These are phyloP conservation scores for Dothistroma pini DNA, from an alignment of 2,329 filamentous ascomycete species.

Conservation along the genomic window DNA sequence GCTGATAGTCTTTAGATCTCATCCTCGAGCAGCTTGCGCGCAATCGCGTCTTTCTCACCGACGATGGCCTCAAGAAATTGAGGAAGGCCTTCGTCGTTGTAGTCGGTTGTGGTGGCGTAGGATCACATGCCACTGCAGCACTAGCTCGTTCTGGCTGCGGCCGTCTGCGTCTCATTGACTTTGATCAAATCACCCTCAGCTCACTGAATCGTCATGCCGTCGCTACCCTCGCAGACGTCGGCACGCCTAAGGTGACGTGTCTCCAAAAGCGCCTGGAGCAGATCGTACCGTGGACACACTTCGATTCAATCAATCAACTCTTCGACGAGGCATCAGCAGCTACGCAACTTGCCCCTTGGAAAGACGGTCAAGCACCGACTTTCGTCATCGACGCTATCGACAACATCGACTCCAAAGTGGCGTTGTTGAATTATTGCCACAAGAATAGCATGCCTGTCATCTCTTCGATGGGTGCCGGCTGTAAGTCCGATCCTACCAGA, in stretches of 20 bases:
- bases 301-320: slow-evolving; percentile 81
- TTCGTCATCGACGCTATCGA: slow-evolving; percentile 98
- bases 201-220: slow-evolving; percentile 95
- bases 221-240: slow-evolving; percentile 89
- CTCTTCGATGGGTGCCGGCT: slow-evolving; percentile 93
- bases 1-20: slow-evolving; percentile 55
- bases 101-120: slow-evolving; percentile 91
- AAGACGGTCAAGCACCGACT: slow-evolving; percentile 61
- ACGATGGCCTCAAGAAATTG: slow-evolving; percentile 74
- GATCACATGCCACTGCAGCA: slow-evolving; percentile 83
- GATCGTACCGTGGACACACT: slow-evolving; percentile 85
- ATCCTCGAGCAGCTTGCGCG: slow-evolving; percentile 92
- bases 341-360: slow-evolving; percentile 64
- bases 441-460: slow-evolving; percentile 75
- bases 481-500: slow-evolving; percentile 80
- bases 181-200: slow-evolving; percentile 94
- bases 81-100: slow-evolving; percentile 80
- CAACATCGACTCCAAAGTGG: slow-evolving; percentile 96
- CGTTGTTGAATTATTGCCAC: slow-evolving; percentile 82
- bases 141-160: slow-evolving; percentile 85
- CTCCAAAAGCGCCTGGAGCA: slow-evolving; percentile 76
- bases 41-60: slow-evolving; percentile 84
- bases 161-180: slow-evolving; percentile 86
- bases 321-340: slow-evolving; percentile 68
- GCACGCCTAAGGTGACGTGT: slow-evolving; percentile 85